Conservation (phyloP, 371 early-diverging fungal species). For the Mucor lusitanicus region DNA sequence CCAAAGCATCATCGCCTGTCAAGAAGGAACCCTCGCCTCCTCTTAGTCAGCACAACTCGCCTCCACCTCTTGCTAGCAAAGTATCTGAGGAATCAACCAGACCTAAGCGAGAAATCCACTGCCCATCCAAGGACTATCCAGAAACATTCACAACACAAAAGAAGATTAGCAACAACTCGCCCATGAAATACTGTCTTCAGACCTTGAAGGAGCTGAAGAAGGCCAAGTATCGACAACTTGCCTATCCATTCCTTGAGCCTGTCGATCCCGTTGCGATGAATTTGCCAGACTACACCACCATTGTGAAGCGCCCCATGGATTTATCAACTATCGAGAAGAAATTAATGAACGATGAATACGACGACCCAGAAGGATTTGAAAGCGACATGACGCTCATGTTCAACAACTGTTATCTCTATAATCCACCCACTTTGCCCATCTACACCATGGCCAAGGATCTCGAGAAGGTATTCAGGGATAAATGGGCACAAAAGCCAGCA, state of each 20-base stretch:
- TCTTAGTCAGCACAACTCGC: slow-evolving; percentile 11
- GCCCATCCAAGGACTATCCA: slow-evolving; percentile 64
- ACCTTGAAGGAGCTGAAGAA: slow-evolving; percentile 80
- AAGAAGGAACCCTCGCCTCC: slow-evolving; percentile 10
- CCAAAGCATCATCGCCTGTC: slow-evolving; percentile 1
- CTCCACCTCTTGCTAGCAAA: slow-evolving; percentile 5
- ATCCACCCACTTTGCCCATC: slow-evolving; percentile 87
- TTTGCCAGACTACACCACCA: slow-evolving; percentile 92
- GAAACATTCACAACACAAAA: slow-evolving; percentile 44
- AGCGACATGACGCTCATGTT: slow-evolving; percentile 87
- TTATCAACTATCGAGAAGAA: slow-evolving; percentile 88
- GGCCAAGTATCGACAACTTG: slow-evolving; percentile 65
- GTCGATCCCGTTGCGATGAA: slow-evolving; percentile 93
- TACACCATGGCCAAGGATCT: slow-evolving; percentile 80
- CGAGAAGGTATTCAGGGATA: slow-evolving; percentile 81
- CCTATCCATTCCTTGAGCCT: slow-evolving; percentile 84
- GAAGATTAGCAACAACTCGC: slow-evolving; percentile 46
- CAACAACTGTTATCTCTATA: slow-evolving; percentile 94
- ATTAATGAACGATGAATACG: slow-evolving; percentile 78
- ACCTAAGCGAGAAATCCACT: slow-evolving; percentile 76
- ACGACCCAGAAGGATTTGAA: slow-evolving; percentile 72
- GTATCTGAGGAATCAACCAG: slow-evolving; percentile 52
- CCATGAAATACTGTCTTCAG: slow-evolving; percentile 69
- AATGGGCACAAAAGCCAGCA: slow-evolving; percentile 67
- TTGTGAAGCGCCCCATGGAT: slow-evolving; percentile 99